phyloP scores from a whole-genome alignment of 495 filamentous ascomycete species.

The Chaetomium fimeti region DNA sequence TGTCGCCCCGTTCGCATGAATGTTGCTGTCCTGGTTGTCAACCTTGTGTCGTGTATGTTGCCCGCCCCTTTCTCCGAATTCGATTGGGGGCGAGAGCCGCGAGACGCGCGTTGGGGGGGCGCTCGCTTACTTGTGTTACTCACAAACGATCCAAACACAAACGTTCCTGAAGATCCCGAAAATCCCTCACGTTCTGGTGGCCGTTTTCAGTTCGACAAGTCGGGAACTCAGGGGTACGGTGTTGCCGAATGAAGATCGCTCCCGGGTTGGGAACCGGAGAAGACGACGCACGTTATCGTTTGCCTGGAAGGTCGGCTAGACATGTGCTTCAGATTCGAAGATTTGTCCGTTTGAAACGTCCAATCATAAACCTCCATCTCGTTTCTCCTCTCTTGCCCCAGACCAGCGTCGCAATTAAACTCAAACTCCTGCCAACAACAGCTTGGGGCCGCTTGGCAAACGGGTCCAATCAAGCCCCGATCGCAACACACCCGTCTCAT shows the following conservation, averaged over 20 bases:
- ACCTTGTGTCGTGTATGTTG: no score
- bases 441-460: conserved; percentile 5
- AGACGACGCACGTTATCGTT: background rate
- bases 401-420: background rate
- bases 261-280: background rate
- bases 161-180: no score
- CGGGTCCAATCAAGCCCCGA: background rate
- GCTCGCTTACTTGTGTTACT: no score
- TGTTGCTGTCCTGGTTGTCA: no score
- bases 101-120: no score
- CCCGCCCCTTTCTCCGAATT: no score
- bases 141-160: no score
- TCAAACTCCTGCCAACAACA: conserved; percentile 20
- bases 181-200: no score
- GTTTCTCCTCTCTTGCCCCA: background rate
- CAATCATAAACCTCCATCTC: background rate
- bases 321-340: background rate
- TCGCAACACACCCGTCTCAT: conserved; percentile 13
- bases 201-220: no score
- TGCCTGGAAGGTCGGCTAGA: background rate
- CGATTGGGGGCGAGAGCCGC: no score
- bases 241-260: background rate
- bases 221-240: no score
- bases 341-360: background rate
- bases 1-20: no score